Conservation (phyloP, 2,329 filamentous ascomycete species). For the Cordyceps farinosa region DNA sequence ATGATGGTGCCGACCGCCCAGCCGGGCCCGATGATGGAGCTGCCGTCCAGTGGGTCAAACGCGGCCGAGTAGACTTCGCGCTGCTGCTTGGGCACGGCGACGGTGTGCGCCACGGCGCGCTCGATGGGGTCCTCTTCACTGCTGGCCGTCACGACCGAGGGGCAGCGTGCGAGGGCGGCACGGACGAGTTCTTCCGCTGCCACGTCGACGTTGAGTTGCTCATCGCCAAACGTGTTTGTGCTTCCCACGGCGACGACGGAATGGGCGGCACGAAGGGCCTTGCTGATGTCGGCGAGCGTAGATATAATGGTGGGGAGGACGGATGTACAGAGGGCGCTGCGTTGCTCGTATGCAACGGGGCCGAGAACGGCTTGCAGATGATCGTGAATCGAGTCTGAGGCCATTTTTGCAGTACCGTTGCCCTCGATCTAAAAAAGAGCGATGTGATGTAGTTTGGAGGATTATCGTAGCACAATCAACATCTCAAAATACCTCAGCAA, state of each 20-base stretch:
- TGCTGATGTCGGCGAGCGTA: slow-evolving; percentile 43
- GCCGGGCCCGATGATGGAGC: slow-evolving; percentile 56
- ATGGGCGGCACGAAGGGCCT: slow-evolving; percentile 41
- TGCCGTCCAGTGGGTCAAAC: slow-evolving; percentile 62
- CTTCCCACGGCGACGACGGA: slow-evolving; percentile 46
- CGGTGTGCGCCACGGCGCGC: slow-evolving; percentile 26
- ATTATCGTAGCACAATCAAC: neutral
- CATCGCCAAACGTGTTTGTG: slow-evolving; percentile 56
- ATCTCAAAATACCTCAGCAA: slow-evolving; percentile 12
- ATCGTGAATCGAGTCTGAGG: neutral
- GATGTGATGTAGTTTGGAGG: neutral
- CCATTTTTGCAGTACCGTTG: neutral
- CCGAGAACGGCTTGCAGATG: slow-evolving; percentile 26
- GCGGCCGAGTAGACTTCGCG: slow-evolving; percentile 53
- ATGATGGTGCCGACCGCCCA: slow-evolving; percentile 59
- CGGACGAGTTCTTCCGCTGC: slow-evolving; percentile 48
- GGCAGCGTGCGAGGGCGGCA: slow-evolving; percentile 39
- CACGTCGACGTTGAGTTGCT: slow-evolving; percentile 58
- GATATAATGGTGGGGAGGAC: slow-evolving; percentile 48
- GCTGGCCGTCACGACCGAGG: slow-evolving; percentile 47
- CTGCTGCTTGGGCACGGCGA: neutral
- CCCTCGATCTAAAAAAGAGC: neutral
- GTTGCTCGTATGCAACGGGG: slow-evolving; percentile 21
- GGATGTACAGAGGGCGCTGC: slow-evolving; percentile 36
- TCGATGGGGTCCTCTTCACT: slow-evolving; percentile 61